A percentile compares a stretch with the other conserved stretches of the same genome.
Conservation (phyloP, 2,329 filamentous ascomycete species). For the Zelopaecilomyces penicillatus region DNA sequence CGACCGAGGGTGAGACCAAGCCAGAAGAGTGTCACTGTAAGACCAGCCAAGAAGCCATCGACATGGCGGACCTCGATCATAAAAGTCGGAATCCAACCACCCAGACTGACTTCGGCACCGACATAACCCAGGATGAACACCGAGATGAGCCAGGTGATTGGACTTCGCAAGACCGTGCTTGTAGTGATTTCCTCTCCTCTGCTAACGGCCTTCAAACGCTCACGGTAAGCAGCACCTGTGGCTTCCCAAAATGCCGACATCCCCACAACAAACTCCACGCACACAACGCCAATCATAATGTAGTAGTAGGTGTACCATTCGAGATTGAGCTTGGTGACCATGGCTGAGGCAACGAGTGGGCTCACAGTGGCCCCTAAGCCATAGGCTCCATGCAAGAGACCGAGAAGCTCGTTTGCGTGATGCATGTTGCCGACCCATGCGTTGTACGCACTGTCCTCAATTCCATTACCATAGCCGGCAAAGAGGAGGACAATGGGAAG, state of each 20-base stretch:
- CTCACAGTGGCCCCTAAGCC: slow-evolving; percentile 61
- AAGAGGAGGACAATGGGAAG: slow-evolving; percentile 57
- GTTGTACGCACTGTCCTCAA: slow-evolving; percentile 54
- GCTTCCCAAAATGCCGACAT: slow-evolving; percentile 54
- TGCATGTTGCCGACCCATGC: slow-evolving; percentile 63
- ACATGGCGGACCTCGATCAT: slow-evolving; percentile 73
- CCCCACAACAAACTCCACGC: slow-evolving; percentile 45
- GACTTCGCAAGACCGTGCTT: slow-evolving; percentile 34
- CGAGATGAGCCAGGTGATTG: slow-evolving; percentile 63
- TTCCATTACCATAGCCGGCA: slow-evolving; percentile 62
- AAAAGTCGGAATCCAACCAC: slow-evolving; percentile 75
- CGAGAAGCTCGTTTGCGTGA: slow-evolving; percentile 63
- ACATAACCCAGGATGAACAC: slow-evolving; percentile 72
- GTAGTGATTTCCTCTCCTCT: slow-evolving; percentile 34
- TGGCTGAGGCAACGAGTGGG: slow-evolving; percentile 62
- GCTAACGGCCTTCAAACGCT: slow-evolving; percentile 16
- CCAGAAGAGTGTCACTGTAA: slow-evolving; percentile 78
- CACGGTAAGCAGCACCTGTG: slow-evolving; percentile 46
- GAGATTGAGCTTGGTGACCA: slow-evolving; percentile 55
- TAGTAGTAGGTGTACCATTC: slow-evolving; percentile 72
- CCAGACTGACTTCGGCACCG: slow-evolving; percentile 66
- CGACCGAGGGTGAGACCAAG: slow-evolving; percentile 70
- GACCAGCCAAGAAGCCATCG: slow-evolving; percentile 60
- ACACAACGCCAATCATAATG: slow-evolving; percentile 55
- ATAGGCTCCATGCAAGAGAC: slow-evolving; percentile 64